Conservation (phyloP, 73 alveolate species). For the Paramecium sonneborni region DNA sequence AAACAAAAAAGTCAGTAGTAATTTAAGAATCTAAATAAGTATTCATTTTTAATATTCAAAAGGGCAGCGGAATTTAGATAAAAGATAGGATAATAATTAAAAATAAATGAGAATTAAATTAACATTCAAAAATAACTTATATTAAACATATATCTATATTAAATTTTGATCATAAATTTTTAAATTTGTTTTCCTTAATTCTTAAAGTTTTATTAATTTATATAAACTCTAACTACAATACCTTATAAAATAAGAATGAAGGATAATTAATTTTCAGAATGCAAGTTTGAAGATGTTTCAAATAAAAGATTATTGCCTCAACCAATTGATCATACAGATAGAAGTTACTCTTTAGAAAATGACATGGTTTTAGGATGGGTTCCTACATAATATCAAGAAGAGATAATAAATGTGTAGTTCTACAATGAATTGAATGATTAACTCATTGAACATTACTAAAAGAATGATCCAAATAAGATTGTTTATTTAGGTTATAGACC, state of each 20-base stretch:
- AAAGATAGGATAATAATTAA: neutral
- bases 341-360: constrained; percentile 75
- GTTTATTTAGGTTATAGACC: constrained; percentile 73
- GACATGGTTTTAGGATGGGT: constrained; percentile 83
- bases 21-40: neutral
- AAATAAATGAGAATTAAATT: neutral
- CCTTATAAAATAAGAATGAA: neutral
- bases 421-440: neutral
- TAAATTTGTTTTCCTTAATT: neutral
- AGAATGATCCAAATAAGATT: constrained; percentile 54
- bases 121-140: neutral
- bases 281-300: neutral
- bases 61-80: neutral
- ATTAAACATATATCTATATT: neutral
- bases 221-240: neutral
- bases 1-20: neutral
- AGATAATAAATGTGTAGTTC: constrained; percentile 12
- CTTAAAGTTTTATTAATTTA: neutral
- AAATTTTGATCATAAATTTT: neutral
- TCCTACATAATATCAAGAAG: neutral
- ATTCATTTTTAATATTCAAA: neutral
- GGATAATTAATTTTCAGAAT: neutral
- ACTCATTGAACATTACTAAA: neutral
- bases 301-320: neutral
- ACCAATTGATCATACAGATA: constrained; percentile 29